Evolutionary conservation across 176 grass and related monocot genomes (phyloP), one percentile per base, ranked within the genome.

Genomic region (Zoysia pacifica): DNA sequence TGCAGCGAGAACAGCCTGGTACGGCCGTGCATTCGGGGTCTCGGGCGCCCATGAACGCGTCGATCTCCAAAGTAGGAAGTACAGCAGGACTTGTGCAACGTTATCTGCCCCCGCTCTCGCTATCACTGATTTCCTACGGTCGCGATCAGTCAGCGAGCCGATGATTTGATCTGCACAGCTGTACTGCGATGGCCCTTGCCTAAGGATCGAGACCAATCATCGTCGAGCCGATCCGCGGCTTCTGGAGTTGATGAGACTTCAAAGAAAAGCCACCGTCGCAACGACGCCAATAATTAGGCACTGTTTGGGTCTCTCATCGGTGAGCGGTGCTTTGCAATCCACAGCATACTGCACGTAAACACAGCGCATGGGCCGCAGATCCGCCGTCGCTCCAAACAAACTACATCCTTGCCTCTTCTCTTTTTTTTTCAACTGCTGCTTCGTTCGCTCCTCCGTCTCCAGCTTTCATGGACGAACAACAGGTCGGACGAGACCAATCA

Each of bases 321-420:
- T 14, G 46, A 47, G 19, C 28, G n/a, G 54, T n/a, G 16, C 54
- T 56, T 4, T 10, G 56, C 56, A 9, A 10, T 28, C 58, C 58
- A 11, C 66, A 55, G 13, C 8, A 14, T 81, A 81, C 53, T 44
- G 2, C 14, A 62, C 62, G 69, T 51, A 67, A 67, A 37, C 80
- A 37, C 80, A 9, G 6, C 41, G 50, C 44, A 87, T 74, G 74
- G 74, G 13, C 52, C 7, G 64, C 20, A 18, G 56, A 49, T 72
- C 70, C 56, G 28, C 65, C 36, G 19, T 56, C 62, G 3, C 28
- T 28, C 28, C 28, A 28, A 28, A 28, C 28, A 28, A 28, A 4
- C 50, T 58, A 0, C 55, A 7, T 58, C 55, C 53, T 55, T 36
- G 5, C 12, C 56, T 48, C 19, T 12, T 11, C 0, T 28, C 19